Evolutionary conservation across 129 eudicot species (phyloP), one percentile per base, ranked within the genome.

Genomic region (Saposhnikovia divaricata): DNA sequence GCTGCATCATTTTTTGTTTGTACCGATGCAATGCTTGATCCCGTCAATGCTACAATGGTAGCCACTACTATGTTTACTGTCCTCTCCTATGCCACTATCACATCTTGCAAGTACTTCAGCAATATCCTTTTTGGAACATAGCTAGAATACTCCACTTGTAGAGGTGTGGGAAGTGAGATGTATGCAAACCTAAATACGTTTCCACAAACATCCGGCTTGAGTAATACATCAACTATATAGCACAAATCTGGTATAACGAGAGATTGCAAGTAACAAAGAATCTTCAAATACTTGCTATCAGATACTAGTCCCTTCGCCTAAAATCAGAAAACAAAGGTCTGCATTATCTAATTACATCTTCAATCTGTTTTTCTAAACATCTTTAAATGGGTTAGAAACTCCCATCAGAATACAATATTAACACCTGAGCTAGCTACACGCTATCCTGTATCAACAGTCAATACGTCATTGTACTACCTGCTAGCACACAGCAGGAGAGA

Each of bases 391-490:
- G 73, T 68, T 25, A 31, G 42, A 68, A 68, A 68, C 73, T 68
- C 73, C 21, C 19, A 31, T 25, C 73, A 68, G 73, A 68, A 31
- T 31, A 68, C 73, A 68, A 68, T 68, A 68, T 68, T 68, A 68
- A 68, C 73, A 68, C 73, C 73, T 68, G 73, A 68, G 73, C 73
- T 6, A 68, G 73, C 73, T 68, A 68, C 73, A 68, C 10, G 73
- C 43, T 68, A 68, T 31, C 39, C 23, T 68, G 73, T 68, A 68
- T 68, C 42, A 68, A 68, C 42, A 31, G 73, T 68, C 73, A 68
- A 68, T 68, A 14, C 23, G 43, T 68, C 73, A 68, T 68, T 68
- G 73, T 68, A 68, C 43, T 68, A 68, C 73, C 43, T 34, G 42
- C 73, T 13, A 68, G 73, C 73, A 68, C 21, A 68, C 40, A 68